Base-by-base conservation (phyloP, 108 stramenopile species). In the Cyclostephanos invisitatus region DNA sequence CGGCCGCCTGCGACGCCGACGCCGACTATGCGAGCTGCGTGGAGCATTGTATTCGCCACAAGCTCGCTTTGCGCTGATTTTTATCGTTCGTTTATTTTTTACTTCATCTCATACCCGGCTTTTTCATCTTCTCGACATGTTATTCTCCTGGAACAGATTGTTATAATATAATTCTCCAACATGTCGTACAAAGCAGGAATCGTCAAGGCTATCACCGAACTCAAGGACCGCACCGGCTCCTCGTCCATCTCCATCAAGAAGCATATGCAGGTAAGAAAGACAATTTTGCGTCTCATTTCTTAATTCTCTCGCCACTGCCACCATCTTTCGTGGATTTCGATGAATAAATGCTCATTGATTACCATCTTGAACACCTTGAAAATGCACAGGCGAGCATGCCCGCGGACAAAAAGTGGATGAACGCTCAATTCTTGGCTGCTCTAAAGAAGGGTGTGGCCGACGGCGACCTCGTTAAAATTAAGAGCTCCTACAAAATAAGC, bases 111-210 rank as follows among this genome's bases (percentile, higher is more conserved):
- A 59, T 53, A 53, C 14, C 7, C n/a, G 51, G 25, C 28, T 36
- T 8, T 5, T 35, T 37, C 17, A 1, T 37, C 12, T 37, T 2
- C 58, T 17, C 0, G 1, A 7, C 35, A 14, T 18, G 37, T 14
- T 37, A 29, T 17, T 36, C 18, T 11, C 29, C 3, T 8, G 21
- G 56, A 37, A 36, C 36, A 61, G 40, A 61, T 44, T 22, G 22
- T 20, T 29, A 27, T 15, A 58, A 24, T 53, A 49, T 24, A 32
- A 1, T 24, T 57, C 28, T 17, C 24, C 12, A 78, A 42, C 82
- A 87, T 87, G 87, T 83, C 86, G 44, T 87, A 87, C 84, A 87
- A 87, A 44, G 87, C 73, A 78, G 87, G 80, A 65, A 85, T 84
- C 58, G 25, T 81, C 56, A 66, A 35, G 24, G 83, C 79, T 47